Percentiles rank a stretch among this genome's conserved stretches.
Evolutionary conservation across 73 alveolate species (phyloP).

Genomic region (Paramecium tetraurelia): DNA sequence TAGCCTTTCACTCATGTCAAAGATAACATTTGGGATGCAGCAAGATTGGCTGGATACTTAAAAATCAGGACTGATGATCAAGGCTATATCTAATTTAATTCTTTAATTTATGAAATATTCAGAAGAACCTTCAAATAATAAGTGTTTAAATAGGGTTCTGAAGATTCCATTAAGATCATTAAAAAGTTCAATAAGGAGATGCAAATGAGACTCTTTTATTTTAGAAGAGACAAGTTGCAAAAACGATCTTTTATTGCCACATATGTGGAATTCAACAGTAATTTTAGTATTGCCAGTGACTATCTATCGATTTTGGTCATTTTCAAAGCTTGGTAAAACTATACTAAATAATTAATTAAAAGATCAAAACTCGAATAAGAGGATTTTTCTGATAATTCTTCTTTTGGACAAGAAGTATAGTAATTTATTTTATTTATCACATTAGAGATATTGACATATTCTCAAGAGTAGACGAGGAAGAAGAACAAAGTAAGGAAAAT

Average conservation of each 20-base stretch:
- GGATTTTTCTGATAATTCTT: not conserved
- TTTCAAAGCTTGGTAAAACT: conserved; percentile 18
- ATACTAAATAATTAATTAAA: not conserved
- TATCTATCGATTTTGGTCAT: not conserved
- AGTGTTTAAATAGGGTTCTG: not conserved
- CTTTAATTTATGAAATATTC: conserved; percentile 2
- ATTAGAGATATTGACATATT: not conserved
- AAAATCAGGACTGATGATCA: not conserved
- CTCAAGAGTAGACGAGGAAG: not conserved
- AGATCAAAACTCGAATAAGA: not conserved
- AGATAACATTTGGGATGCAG: conserved; percentile 37
- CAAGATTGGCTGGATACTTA: conserved; percentile 11
- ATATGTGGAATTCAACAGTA: not conserved
- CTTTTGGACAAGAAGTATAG: not conserved
- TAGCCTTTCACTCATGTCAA: not conserved
- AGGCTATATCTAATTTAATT: conserved; percentile 20
- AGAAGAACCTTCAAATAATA: conserved; percentile 11
- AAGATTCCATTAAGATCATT: not conserved
- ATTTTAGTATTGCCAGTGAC: not conserved
- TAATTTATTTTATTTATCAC: not conserved
- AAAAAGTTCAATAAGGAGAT: conserved; percentile 6
- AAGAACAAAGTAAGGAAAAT: not conserved
- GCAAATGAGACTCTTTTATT: conserved; percentile 1
- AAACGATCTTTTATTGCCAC: not conserved
- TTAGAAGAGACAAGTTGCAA: not conserved